These are phyloP conservation scores for Tolypocladium amazonense DNA, from an alignment of 2,329 filamentous ascomycete species.

Conservation along the genomic window DNA sequence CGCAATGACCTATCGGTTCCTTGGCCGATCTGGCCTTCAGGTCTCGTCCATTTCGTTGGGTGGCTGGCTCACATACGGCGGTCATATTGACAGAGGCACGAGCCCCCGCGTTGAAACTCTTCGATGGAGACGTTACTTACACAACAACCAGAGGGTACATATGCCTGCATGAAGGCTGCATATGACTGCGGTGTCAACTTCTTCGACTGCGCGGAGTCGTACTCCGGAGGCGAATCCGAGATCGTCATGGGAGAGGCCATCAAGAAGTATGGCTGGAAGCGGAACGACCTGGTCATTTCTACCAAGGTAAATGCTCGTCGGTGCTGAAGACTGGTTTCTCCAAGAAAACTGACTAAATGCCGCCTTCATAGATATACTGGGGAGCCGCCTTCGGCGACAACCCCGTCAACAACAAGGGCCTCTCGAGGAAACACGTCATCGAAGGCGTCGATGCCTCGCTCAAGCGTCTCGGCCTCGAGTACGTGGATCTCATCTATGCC, in stretches of 20 bases:
- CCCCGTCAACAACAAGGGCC: conserved; percentile 54
- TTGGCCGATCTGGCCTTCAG: conserved; percentile 62
- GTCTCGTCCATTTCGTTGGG: conserved; percentile 65
- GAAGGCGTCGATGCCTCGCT: conserved; percentile 53
- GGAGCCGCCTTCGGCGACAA: conserved; percentile 49
- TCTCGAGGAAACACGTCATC: conserved; percentile 59
- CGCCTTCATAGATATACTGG: conserved; percentile 47
- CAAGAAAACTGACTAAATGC: neutral
- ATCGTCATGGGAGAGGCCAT: conserved; percentile 52
- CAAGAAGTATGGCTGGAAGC: conserved; percentile 48
- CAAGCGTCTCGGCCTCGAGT: conserved; percentile 43
- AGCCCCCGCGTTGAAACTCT: neutral
- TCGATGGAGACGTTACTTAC: neutral
- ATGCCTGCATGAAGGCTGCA: conserved; percentile 50
- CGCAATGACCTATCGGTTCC: conserved; percentile 60
- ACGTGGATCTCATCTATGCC: conserved; percentile 60
- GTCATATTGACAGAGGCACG: conserved; percentile 57
- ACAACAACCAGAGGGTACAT: conserved; percentile 26
- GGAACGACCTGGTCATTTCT: conserved; percentile 49
- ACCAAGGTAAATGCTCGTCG: conserved; percentile 35
- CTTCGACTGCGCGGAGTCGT: conserved; percentile 50
- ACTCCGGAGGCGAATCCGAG: conserved; percentile 50
- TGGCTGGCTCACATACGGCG: conserved; percentile 66
- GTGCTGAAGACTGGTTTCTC: neutral
- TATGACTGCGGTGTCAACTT: conserved; percentile 52